phyloP scores from a whole-genome alignment of 768 basidiomycete genomes.

The Nevesoporus exiguus region DNA sequence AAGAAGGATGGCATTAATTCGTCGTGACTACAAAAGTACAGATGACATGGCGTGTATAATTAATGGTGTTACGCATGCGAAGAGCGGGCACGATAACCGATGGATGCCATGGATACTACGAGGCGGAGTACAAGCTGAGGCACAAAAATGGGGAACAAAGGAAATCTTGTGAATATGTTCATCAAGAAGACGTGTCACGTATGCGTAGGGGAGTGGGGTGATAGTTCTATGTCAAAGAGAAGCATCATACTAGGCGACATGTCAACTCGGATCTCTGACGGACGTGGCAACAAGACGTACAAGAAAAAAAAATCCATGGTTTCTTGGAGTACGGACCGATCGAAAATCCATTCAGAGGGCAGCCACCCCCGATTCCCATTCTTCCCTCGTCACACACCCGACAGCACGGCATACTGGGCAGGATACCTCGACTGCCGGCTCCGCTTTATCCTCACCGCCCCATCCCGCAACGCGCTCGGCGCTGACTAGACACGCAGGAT shows the following conservation, averaged over 20 bases:
- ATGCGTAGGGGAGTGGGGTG: background rate
- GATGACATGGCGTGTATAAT: slow-evolving; percentile 3
- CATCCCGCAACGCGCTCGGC: slow-evolving; percentile 63
- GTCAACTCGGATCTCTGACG: background rate
- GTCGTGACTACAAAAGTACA: slow-evolving; percentile 13
- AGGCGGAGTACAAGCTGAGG: background rate
- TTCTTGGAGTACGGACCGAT: background rate
- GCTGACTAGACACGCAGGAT: slow-evolving; percentile 66
- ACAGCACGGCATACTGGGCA: slow-evolving; percentile 68
- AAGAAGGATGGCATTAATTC: background rate
- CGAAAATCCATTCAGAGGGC: slow-evolving; percentile 22
- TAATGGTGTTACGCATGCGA: background rate
- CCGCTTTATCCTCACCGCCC: slow-evolving; percentile 46
- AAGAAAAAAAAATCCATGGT: background rate
- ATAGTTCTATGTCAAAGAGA: background rate
- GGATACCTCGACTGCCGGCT: slow-evolving; percentile 55
- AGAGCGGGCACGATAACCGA: slow-evolving; percentile 3
- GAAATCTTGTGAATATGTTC: background rate
- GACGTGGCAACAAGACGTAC: slow-evolving; percentile 2
- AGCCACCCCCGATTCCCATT: slow-evolving; percentile 54
- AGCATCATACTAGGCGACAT: background rate
- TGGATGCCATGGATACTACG: slow-evolving; percentile 19
- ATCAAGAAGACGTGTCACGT: slow-evolving; percentile 7
- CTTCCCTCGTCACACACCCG: slow-evolving; percentile 55
- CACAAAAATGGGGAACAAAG: background rate